Percentiles rank a stretch among this genome's conserved stretches.
phyloP scores from a whole-genome alignment of 2,329 filamentous ascomycete genomes.

The Pseudogymnoascus pannorum region DNA sequence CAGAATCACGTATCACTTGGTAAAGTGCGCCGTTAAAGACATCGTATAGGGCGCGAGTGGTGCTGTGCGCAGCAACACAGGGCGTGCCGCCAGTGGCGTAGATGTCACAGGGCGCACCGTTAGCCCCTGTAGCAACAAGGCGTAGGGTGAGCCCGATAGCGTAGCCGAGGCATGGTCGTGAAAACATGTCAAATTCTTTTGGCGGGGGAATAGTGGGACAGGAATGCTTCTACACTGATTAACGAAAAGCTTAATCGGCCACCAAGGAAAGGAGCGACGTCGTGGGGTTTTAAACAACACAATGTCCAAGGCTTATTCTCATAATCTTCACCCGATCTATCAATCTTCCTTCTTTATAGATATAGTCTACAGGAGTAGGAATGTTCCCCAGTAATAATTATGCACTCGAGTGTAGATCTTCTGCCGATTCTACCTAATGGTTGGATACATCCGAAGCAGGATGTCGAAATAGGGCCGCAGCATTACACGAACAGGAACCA shows the following conservation, averaged over 20 bases:
- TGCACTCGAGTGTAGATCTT: background rate
- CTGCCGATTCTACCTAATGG: background rate
- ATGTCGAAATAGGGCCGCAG: background rate
- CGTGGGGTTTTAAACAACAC: background rate
- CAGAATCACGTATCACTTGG: conserved; percentile 47
- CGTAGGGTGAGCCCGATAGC: conserved; percentile 25
- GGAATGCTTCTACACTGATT: conserved; percentile 2
- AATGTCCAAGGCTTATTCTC: background rate
- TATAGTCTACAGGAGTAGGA: background rate
- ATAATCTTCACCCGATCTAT: conserved; percentile 13
- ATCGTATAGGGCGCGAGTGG: conserved; percentile 52
- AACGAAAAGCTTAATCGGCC: conserved; percentile 10
- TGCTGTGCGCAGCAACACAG: conserved; percentile 55
- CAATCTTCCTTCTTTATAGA: conserved; percentile 11
- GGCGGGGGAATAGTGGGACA: conserved; percentile 8
- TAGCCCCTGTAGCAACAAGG: conserved; percentile 31
- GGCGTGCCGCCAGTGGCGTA: conserved; percentile 48
- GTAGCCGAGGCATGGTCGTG: conserved; percentile 13
- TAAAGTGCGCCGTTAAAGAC: conserved; percentile 46
- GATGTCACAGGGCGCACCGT: conserved; percentile 51
- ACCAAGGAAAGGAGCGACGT: conserved; percentile 1
- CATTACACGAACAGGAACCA: background rate
- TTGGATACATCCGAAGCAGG: background rate
- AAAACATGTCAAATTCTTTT: conserved; percentile 15
- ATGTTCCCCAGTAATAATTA: conserved; percentile 16